Percentiles rank a stretch among this genome's conserved stretches.
phyloP scores from a whole-genome alignment of 2,329 filamentous ascomycete species.

The Colletotrichum tanaceti region DNA sequence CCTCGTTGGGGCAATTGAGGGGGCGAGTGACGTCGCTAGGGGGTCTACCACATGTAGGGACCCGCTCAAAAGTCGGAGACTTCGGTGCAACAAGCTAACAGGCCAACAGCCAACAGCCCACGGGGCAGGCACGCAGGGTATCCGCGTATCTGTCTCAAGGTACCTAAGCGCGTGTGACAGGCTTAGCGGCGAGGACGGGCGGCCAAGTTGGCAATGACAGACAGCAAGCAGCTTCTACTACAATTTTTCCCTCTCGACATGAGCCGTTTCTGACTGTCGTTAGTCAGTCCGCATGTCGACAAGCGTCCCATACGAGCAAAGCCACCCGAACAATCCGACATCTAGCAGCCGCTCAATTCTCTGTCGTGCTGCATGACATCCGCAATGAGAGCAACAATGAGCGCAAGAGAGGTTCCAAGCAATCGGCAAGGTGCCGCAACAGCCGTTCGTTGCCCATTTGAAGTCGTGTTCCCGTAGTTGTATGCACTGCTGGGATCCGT shows the following conservation, averaged over 20 bases:
- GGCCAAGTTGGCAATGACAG: slow-evolving; percentile 15
- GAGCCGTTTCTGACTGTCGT: no score
- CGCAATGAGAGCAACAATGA: slow-evolving; percentile 15
- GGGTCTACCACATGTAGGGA: slow-evolving; percentile 7
- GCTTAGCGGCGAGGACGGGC: slow-evolving; percentile 27
- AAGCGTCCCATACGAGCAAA: no score
- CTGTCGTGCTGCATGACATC: slow-evolving; percentile 18
- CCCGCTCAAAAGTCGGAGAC: no score
- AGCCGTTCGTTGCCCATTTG: slow-evolving; percentile 35
- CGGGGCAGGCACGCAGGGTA: slow-evolving; percentile 7
- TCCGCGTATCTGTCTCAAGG: neutral
- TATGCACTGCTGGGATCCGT: slow-evolving; percentile 32
- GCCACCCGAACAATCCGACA: neutral
- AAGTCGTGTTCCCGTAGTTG: slow-evolving; percentile 38
- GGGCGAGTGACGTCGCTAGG: slow-evolving; percentile 36
- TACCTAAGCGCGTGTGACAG: slow-evolving; percentile 32
- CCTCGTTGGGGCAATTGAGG: slow-evolving; percentile 7
- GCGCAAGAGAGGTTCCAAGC: slow-evolving; percentile 21
- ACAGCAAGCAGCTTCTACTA: slow-evolving; percentile 1
- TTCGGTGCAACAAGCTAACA: no score
- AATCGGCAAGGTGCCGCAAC: slow-evolving; percentile 37
- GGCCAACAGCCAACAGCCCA: slow-evolving; percentile 21
- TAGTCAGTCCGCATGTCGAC: no score
- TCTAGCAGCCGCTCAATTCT: no score
- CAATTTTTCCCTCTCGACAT: slow-evolving; percentile 5